Evolutionary conservation across 2,329 filamentous ascomycete genomes (phyloP).

Genomic region (Stagonosporopsis cucurbitacearum): DNA sequence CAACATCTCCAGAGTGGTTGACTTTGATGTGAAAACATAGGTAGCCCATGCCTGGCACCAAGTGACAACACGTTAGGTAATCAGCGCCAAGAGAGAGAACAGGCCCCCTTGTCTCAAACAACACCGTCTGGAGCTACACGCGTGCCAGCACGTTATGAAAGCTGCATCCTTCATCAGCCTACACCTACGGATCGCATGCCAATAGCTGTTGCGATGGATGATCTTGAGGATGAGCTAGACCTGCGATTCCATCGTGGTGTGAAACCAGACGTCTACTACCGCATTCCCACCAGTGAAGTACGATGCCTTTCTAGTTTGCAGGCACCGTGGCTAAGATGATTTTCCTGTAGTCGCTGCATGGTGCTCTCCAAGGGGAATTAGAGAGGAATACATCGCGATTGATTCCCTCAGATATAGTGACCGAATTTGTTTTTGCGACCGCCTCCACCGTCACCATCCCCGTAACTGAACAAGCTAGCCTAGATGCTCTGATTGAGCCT

Average conservation of each 20-base stretch:
- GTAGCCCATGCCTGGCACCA: neutral
- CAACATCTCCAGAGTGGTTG: neutral
- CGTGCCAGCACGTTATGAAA: conserved; percentile 6
- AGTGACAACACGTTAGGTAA: neutral
- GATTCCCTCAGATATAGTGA: conserved; percentile 41
- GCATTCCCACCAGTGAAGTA: conserved; percentile 39
- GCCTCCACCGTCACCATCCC: conserved; percentile 42
- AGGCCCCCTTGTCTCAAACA: conserved; percentile 6
- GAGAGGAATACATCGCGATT: conserved; percentile 37
- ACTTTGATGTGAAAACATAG: neutral
- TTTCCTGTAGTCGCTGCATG: conserved; percentile 33
- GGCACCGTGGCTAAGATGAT: conserved; percentile 23
- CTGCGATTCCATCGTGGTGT: conserved; percentile 38
- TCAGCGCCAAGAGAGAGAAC: neutral
- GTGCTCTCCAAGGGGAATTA: conserved; percentile 38
- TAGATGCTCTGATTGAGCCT: conserved; percentile 37
- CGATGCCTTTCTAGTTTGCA: conserved; percentile 10
- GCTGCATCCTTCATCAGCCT: conserved; percentile 10
- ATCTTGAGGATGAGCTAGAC: conserved; percentile 43
- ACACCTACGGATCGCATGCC: conserved; percentile 3
- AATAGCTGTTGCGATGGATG: conserved; percentile 30
- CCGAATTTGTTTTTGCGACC: conserved; percentile 41
- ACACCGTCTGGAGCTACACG: conserved; percentile 3
- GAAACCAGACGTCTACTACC: conserved; percentile 43
- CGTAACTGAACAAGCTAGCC: conserved; percentile 34